A percentile compares a stretch with the other conserved stretches of the same genome.
Conservation (phyloP, 306 rosid genomes). For the Benincasa hispida region DNA sequence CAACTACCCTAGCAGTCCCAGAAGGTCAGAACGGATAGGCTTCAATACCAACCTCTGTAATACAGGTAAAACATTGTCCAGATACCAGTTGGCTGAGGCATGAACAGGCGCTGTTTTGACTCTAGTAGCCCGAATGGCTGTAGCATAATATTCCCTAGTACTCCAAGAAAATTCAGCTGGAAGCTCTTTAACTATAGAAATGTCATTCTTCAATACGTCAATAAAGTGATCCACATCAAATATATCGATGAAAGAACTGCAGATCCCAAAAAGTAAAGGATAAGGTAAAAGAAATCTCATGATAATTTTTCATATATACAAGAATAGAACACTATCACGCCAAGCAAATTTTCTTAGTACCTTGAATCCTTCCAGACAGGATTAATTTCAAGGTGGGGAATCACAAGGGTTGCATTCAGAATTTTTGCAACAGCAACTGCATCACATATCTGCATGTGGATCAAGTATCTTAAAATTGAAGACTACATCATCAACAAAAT, state of each 20-base stretch:
- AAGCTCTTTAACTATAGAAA: constrained; percentile 74
- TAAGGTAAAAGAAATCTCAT: constrained; percentile 7
- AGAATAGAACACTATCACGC: background rate
- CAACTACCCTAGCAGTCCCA: background rate
- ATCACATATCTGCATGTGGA: constrained; percentile 66
- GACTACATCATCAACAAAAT: background rate
- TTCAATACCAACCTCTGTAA: constrained; percentile 62
- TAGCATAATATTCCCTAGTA: constrained; percentile 72
- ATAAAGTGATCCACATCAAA: constrained; percentile 98
- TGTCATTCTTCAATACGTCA: constrained; percentile 66
- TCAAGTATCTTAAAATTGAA: background rate
- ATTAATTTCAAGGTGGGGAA: constrained; percentile 84
- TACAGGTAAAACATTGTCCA: constrained; percentile 71
- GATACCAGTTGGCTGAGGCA: constrained; percentile 86
- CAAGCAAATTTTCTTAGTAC: constrained; percentile 20
- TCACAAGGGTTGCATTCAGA: constrained; percentile 90
- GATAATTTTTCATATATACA: background rate
- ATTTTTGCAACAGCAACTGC: constrained; percentile 95
- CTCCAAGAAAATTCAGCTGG: constrained; percentile 85
- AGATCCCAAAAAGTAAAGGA: background rate
- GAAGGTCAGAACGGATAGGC: background rate
- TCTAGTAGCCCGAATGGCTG: constrained; percentile 67
- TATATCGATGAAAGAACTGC: constrained; percentile 88
- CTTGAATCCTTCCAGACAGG: constrained; percentile 96
- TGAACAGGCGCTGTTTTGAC: constrained; percentile 92